phyloP scores from a whole-genome alignment of 2,329 filamentous ascomycete genomes.

The Apiospora kogelbergensis region DNA sequence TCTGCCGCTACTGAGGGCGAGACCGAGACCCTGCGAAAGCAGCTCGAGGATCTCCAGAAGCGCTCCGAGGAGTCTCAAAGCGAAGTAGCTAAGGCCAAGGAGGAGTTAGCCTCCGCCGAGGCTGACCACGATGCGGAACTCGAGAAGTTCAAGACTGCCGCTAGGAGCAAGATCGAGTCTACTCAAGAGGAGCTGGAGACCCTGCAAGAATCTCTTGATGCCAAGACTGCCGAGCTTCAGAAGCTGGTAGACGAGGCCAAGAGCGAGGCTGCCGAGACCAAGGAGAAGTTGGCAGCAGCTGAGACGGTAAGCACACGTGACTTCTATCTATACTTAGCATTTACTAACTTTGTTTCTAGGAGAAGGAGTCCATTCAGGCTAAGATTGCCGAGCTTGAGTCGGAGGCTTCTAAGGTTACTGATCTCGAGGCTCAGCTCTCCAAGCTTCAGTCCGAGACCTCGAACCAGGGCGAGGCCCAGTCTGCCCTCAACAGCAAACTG shows the following conservation, averaged over 20 bases:
- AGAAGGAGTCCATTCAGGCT: constrained; percentile 24
- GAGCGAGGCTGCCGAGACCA: constrained; percentile 36
- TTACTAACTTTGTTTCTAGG: constrained; percentile 17
- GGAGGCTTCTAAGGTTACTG: constrained; percentile 11
- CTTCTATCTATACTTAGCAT: no score
- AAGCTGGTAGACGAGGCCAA: constrained; percentile 35
- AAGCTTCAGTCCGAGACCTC: constrained; percentile 24
- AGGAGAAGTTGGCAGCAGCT: constrained; percentile 35
- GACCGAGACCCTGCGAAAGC: constrained; percentile 16
- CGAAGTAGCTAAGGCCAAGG: constrained; percentile 29
- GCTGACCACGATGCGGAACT: constrained; percentile 21
- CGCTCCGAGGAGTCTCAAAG: constrained; percentile 29
- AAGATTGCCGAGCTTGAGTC: constrained; percentile 27
- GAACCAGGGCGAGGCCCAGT: constrained; percentile 20
- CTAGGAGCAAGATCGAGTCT: constrained; percentile 33
- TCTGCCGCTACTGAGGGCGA: constrained; percentile 22
- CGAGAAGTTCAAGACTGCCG: constrained; percentile 30
- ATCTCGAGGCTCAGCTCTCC: constrained; percentile 24
- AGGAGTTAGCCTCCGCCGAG: constrained; percentile 26
- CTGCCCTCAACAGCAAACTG: constrained; percentile 21
- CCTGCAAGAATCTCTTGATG: constrained; percentile 30
- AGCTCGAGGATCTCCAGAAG: constrained; percentile 25
- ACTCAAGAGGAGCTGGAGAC: constrained; percentile 28
- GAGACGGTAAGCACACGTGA: constrained; percentile 28
- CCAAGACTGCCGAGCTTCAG: constrained; percentile 30